Base-by-base conservation (phyloP, 306 rosid genomes). In the Dryas drummondii region DNA sequence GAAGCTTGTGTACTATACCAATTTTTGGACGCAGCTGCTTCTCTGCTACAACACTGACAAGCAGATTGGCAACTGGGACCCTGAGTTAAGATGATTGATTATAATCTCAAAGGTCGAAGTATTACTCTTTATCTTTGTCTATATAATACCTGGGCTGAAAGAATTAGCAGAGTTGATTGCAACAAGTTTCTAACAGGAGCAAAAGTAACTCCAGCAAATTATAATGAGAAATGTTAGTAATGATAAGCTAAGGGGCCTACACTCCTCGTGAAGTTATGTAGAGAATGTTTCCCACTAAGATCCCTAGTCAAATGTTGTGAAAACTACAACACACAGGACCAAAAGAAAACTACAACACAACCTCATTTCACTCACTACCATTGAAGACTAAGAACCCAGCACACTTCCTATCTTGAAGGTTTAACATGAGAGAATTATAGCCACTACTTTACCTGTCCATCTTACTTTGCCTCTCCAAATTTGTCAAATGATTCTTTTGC, bases 281-380 rank as follows among this genome's bases (percentile, higher is more conserved):
- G 46, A 68, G 14, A 50, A 54, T 49, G 59, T 32, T 50, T 68
- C 26, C 58, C n/a, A 10, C 61, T 5, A 16, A 69, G 60, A 27
- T 52, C 49, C 61, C 49, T 4, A 37, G 61, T 50, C 61, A 53
- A 70, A 53, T 53, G 51, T 17, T 52, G 32, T 69, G 73, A 69
- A 69, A 32, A 40, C 51, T 17, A 53, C 51, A n/a, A 10, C 63
- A 59, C 17, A 59, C 22, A 22, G 22, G 22, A 22, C 22, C 22
- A 22, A 22, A 22, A 22, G 22, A 22, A 22, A 22, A 22, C 22
- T 17, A 53, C 51, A n/a, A 9, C 63, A 59, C n/a, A 59, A 19
- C 44, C 9, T 69, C 6, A 54, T 70, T 53, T 53, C 50, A 9
- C 6, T 53, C 50, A 9, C 6, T 40, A 47, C 74, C n/a, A 70